Conservation (phyloP, 2,329 filamentous ascomycete species). For the Hortaea sp. region DNA sequence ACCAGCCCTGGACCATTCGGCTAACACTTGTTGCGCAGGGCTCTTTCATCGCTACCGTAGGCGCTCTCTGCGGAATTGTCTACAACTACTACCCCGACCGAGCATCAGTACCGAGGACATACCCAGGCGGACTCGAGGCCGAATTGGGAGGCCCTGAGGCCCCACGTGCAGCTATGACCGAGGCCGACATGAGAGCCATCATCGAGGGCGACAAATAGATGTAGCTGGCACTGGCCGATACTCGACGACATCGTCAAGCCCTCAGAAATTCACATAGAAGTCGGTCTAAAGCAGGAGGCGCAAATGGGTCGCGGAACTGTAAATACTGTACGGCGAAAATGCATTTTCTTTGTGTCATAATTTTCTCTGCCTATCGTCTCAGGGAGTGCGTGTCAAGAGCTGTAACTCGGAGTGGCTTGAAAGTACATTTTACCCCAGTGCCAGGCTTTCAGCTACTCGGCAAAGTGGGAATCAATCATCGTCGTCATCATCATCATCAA, state of each 20-base stretch:
- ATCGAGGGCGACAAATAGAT: constrained; percentile 1
- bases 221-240: neutral
- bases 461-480: neutral
- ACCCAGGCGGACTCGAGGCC: constrained; percentile 36
- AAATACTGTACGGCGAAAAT: too few relatives aligned
- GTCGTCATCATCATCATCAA: neutral
- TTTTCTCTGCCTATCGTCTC: too few relatives aligned
- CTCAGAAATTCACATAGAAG: too few relatives aligned
- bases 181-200: constrained; percentile 2
- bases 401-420: too few relatives aligned
- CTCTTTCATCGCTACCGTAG: constrained; percentile 32
- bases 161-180: constrained; percentile 2
- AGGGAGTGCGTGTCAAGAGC: too few relatives aligned
- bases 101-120: constrained; percentile 35
- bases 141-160: constrained; percentile 36
- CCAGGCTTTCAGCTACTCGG: too few relatives aligned
- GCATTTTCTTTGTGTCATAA: too few relatives aligned
- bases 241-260: neutral
- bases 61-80: constrained; percentile 31
- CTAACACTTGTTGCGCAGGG: constrained; percentile 15
- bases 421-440: too few relatives aligned
- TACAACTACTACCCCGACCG: constrained; percentile 34
- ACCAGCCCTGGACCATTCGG: neutral
- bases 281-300: too few relatives aligned
- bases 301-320: too few relatives aligned